A percentile compares a stretch with the other conserved stretches of the same genome.
These are phyloP conservation scores for Populus nigra DNA, from an alignment of 345 rosid genomes.

Conservation along the genomic window DNA sequence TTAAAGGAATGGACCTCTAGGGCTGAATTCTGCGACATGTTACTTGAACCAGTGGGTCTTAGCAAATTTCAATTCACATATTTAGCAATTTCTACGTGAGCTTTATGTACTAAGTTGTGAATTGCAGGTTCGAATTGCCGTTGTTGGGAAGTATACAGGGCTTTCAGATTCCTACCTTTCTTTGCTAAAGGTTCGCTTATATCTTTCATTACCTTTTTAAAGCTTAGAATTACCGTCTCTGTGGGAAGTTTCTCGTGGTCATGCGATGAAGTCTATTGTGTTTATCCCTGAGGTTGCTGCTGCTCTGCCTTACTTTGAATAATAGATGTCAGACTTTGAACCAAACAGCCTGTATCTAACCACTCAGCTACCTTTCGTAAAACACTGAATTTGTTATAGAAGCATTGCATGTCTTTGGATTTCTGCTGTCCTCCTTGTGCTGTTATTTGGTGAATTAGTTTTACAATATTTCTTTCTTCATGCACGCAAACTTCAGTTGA, in stretches of 20 bases:
- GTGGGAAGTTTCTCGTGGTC: background rate
- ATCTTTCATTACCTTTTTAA: background rate
- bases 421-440: background rate
- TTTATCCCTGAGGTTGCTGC: background rate
- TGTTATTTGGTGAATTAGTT: background rate
- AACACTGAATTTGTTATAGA: too few relatives aligned
- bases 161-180: slow-evolving; percentile 77
- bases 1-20: slow-evolving; percentile 68
- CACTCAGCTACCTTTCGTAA: background rate
- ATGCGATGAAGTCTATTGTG: background rate
- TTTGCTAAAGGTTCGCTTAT: slow-evolving; percentile 53
- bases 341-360: background rate
- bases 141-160: slow-evolving; percentile 82
- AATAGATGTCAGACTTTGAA: background rate
- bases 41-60: slow-evolving; percentile 66
- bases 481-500: background rate
- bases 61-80: background rate
- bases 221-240: background rate
- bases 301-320: background rate
- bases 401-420: background rate
- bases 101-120: background rate
- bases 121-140: slow-evolving; percentile 67
- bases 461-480: background rate
- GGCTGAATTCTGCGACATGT: slow-evolving; percentile 58
- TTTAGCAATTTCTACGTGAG: background rate